Conservation (phyloP, 1,284 basidiomycete genomes). For the Apiotrichum mycotoxinovorans region DNA sequence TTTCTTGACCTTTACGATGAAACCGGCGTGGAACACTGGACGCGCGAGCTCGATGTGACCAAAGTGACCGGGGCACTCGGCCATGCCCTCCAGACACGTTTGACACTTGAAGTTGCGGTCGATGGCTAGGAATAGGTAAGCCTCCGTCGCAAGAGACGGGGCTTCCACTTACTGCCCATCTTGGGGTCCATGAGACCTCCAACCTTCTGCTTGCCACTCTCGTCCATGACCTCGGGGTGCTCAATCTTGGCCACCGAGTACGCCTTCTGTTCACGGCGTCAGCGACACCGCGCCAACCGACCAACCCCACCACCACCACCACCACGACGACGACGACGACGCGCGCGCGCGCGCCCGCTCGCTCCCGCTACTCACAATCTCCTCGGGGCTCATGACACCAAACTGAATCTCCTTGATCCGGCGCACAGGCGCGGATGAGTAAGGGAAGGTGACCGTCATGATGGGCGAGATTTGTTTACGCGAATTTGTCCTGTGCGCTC, state of each 20-base stretch:
- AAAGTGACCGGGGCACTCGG: conserved; percentile 97
- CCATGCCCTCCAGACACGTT: conserved; percentile 98
- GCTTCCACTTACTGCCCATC: conserved; percentile 67
- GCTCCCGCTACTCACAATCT: conserved; percentile 71
- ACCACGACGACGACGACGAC: background rate
- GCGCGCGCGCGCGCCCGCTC: background rate
- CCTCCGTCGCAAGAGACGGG: conserved; percentile 23
- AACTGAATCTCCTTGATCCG: conserved; percentile 98
- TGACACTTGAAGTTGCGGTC: conserved; percentile 99
- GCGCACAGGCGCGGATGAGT: conserved; percentile 86
- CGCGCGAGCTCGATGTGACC: conserved; percentile 96
- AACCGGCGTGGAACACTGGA: conserved; percentile 96
- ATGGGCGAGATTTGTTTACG: conserved; percentile 17
- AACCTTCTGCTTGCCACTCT: conserved; percentile 81
- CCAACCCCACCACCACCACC: too few species aligned
- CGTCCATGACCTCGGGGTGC: conserved; percentile 97
- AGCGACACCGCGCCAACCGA: too few species aligned
- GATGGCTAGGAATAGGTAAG: conserved; percentile 57
- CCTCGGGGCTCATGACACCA: conserved; percentile 98
- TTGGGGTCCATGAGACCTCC: conserved; percentile 96
- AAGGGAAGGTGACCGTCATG: conserved; percentile 57
- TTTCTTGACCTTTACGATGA: conserved; percentile 99
- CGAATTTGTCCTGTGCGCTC: background rate
- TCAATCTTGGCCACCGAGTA: conserved; percentile 98
- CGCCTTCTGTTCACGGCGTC: conserved; percentile 67